Evolutionary conservation across 225 moss, liverwort and hornwort genomes (phyloP), one percentile per base, ranked within the genome.

Genomic region (Rhytidiadelphus loreus): DNA sequence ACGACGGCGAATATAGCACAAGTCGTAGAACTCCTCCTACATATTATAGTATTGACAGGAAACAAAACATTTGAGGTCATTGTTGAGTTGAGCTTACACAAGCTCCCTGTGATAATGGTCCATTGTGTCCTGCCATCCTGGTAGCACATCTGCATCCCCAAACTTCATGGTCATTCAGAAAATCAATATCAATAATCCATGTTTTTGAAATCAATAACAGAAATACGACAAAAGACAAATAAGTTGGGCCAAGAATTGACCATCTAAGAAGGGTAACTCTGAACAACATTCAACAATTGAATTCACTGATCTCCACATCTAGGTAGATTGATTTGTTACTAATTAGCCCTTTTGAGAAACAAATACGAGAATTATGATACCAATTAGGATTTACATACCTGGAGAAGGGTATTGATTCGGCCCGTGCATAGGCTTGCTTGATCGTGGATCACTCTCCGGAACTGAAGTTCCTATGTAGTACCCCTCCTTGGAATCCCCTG

Each of bases 401-500:
- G 92, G 76, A 79, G 93, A 94, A 73, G 97, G 98, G 91, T 95
- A 98, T 77, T 88, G 94, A 87, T 98, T 98, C 37, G 96, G 96
- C 39, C 97, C 98, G 90, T 94, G 94, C 41, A 97, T 80, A 82
- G 95, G 95, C 85, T 93, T 95, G 87, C 85, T 90, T 35, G 95
- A 88, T 71, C 88, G 90, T 43, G 95, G 93, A 88, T 98, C 91
- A 74, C 92, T 92, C 75, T 87, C 90, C 63, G 95, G 93, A 56
- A 95, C 37, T n/a, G 78, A 56, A 35, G 88, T 74, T 89, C 96
- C 97, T 61, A 98, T 86, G 84, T 97, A 96, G 84, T 95, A 98
- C 13, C 98, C 97, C 88, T 98, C 98, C 86, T 98, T 97, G 21
- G 89, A 92, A 87, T 98, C 97, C 48, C 97, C 97, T 98, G 89